A percentile compares a stretch with the other conserved stretches of the same genome.
These are phyloP conservation scores for Termitomyces sp. DNA, from an alignment of 768 basidiomycete species.

Conservation along the genomic window DNA sequence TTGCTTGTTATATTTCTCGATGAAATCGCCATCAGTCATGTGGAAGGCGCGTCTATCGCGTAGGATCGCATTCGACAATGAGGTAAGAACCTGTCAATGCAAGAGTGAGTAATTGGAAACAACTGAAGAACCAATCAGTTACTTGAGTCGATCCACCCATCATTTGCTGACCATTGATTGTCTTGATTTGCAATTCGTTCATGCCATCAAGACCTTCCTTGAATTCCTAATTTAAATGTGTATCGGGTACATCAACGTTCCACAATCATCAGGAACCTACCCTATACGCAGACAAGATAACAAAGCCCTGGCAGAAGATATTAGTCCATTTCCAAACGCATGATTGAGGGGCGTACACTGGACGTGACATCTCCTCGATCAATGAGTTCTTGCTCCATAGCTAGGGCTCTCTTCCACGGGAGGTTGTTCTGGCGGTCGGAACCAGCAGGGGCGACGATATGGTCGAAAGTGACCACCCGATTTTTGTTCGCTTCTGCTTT, in stretches of 20 bases:
- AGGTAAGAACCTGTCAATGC: background rate
- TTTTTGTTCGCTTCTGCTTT: constrained; percentile 16
- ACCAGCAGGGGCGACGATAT: background rate
- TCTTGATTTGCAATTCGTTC: background rate
- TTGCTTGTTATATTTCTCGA: constrained; percentile 33
- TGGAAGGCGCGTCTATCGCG: constrained; percentile 38
- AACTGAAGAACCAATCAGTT: background rate
- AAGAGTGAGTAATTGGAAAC: background rate
- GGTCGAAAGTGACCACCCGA: background rate
- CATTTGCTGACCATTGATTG: background rate
- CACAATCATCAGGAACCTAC: constrained; percentile 14
- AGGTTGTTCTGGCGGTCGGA: constrained; percentile 5
- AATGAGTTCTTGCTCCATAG: constrained; percentile 15
- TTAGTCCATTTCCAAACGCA: background rate
- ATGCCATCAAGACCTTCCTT: background rate
- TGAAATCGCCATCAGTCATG: constrained; percentile 26
- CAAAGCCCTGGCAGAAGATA: constrained; percentile 23
- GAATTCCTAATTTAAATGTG: background rate
- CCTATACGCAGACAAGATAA: constrained; percentile 28
- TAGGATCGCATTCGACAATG: constrained; percentile 31
- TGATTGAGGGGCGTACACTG: constrained; percentile 13
- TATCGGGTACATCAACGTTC: background rate
- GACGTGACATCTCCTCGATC: constrained; percentile 13
- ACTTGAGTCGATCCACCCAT: background rate
- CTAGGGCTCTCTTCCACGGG: constrained; percentile 26